Base-by-base conservation (phyloP, 78 protist genomes). In the Planoprotostelium fungivorum region DNA sequence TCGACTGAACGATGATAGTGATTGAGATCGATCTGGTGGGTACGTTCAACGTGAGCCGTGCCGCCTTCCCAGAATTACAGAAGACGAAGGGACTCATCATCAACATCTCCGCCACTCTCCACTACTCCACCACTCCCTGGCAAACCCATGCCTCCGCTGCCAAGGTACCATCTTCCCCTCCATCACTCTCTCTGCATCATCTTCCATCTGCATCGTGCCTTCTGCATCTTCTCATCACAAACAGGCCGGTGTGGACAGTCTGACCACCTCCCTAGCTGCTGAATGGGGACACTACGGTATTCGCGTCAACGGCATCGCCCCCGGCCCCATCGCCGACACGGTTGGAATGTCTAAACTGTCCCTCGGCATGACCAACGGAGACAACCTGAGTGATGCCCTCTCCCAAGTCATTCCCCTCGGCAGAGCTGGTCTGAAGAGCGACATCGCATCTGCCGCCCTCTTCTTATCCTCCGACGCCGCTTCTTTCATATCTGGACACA, bases 271-370 rank as follows among this genome's bases (percentile, higher is more conserved):
- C 34, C 86, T 88, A 1, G 90, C 86, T 37, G 34, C 73, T 36
- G 90, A 88, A 85, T 88, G 90, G 90, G 90, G 51, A 1, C 29
- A 23, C 35, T 28, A 36, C 37, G 87, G 90, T 36, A 88, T 88
- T 38, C 85, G 90, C 10, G 86, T 83, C 28, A 88, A 88, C 36
- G 0, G 38, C 36, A 84, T 88, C 37, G 86, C 87, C 23, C 90
- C 90, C 28, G 83, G 90, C 83, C 86, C 86, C 25, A 31, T 84
- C 31, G 25, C 25, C 25, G 86, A 31, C 86, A 31, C 86, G 16
- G 73, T 51, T 16, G 73, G 73, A 5, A 51, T 51, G 73, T 51
- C 73, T 51, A 51, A 51, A 51, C 16, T 51, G 16, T 5, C 31
- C 16, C 73, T 51, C 16, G 73, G 73, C 5, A 51, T 51, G 73